Evolutionary conservation across 2,329 filamentous ascomycete species (phyloP).

Genomic region (Penicillium sp.): DNA sequence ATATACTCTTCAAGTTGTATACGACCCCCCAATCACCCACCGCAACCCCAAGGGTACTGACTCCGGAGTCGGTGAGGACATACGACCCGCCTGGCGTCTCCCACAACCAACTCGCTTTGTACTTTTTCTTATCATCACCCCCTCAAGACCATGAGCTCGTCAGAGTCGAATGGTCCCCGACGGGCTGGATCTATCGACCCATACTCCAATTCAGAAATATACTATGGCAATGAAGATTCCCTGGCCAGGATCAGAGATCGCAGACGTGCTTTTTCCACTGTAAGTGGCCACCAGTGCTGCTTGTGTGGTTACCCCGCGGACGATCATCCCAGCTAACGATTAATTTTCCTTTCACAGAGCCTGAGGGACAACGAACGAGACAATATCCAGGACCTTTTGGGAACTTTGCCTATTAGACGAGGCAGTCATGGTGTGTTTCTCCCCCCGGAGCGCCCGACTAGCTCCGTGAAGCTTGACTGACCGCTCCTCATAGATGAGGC

Average conservation of each 20-base stretch:
- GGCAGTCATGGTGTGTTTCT: slow-evolving; percentile 48
- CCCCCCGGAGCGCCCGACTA: neutral
- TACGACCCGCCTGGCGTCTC: slow-evolving; percentile 18
- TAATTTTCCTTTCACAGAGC: slow-evolving; percentile 31
- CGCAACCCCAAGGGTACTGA: neutral
- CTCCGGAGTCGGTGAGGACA: slow-evolving; percentile 27
- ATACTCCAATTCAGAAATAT: slow-evolving; percentile 61
- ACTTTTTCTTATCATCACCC: slow-evolving; percentile 7
- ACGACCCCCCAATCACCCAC: neutral
- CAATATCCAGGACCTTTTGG: slow-evolving; percentile 40
- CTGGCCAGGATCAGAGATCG: slow-evolving; percentile 50
- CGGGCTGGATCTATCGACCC: slow-evolving; percentile 57
- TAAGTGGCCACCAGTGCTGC: slow-evolving; percentile 44
- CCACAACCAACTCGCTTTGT: slow-evolving; percentile 22
- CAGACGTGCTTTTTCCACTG: slow-evolving; percentile 60
- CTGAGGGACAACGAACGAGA: slow-evolving; percentile 42
- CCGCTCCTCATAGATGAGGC: slow-evolving; percentile 66
- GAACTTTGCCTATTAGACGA: slow-evolving; percentile 41
- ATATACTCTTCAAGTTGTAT: neutral
- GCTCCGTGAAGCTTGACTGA: slow-evolving; percentile 16
- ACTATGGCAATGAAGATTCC: slow-evolving; percentile 61
- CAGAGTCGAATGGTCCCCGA: slow-evolving; percentile 43
- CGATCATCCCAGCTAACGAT: slow-evolving; percentile 13
- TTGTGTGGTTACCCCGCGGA: slow-evolving; percentile 18
- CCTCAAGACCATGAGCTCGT: slow-evolving; percentile 44